These are phyloP conservation scores for Blechomonas ayalai DNA, from an alignment of 208 protist species.

Conservation along the genomic window DNA sequence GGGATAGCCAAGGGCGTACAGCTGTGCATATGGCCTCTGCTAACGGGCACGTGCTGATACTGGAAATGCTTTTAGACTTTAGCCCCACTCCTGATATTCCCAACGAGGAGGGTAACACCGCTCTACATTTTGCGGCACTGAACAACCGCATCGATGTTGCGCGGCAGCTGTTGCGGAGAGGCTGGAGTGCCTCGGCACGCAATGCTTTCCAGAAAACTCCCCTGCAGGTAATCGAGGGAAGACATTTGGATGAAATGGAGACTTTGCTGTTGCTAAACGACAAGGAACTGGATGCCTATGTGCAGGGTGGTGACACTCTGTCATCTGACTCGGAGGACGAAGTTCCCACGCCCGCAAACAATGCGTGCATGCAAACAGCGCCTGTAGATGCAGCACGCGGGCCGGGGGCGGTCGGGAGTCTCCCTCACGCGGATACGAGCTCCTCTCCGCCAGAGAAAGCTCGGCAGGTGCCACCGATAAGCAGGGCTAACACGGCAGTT, in stretches of 20 bases:
- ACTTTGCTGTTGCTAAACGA: slow-evolving; percentile 65
- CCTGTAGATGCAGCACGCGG: no score
- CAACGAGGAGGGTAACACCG: slow-evolving; percentile 82
- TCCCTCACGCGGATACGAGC: no score
- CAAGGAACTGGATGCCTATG: slow-evolving; percentile 50
- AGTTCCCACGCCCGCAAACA: no score
- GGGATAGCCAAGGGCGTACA: slow-evolving; percentile 70
- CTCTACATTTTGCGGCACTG: slow-evolving; percentile 84
- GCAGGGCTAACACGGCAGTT: no score
- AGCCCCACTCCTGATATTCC: slow-evolving; percentile 45
- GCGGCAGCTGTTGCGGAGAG: slow-evolving; percentile 36
- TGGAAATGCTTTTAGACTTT: slow-evolving; percentile 68
- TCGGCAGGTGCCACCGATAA: no score
- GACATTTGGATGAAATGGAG: slow-evolving; percentile 81
- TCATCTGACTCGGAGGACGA: no score
- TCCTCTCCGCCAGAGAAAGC: no score
- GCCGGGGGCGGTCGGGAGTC: no score
- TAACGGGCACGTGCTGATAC: slow-evolving; percentile 67
- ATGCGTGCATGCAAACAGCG: no score
- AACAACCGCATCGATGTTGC: slow-evolving; percentile 72
- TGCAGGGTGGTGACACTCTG: no score
- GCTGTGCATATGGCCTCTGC: slow-evolving; percentile 83
- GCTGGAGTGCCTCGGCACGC: slow-evolving; percentile 42
- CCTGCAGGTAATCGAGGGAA: slow-evolving; percentile 74
- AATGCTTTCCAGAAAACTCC: slow-evolving; percentile 63